phyloP scores from a whole-genome alignment of 1,284 basidiomycete species.

The Omphalotus olearius region DNA sequence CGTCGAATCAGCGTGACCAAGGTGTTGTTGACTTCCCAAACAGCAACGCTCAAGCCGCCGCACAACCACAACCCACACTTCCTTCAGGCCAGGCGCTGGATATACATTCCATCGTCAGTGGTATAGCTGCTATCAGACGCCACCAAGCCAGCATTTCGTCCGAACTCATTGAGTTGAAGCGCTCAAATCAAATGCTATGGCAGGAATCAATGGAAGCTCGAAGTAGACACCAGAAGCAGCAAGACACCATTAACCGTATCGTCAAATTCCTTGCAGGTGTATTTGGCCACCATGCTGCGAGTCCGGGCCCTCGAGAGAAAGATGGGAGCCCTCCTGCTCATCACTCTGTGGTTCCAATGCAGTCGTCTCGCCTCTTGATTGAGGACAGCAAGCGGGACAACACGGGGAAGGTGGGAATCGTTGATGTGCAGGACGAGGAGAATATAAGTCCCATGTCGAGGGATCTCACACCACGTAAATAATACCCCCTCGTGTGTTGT shows the following conservation, averaged over 20 bases:
- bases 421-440: slow-evolving; percentile 38
- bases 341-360: slow-evolving; percentile 40
- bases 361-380: slow-evolving; percentile 60
- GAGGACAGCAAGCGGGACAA: slow-evolving; percentile 41
- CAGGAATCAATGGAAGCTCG: slow-evolving; percentile 83
- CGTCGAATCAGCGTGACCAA: slow-evolving; percentile 11
- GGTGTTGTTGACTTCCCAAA: slow-evolving; percentile 10
- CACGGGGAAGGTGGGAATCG: slow-evolving; percentile 31
- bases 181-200: slow-evolving; percentile 89
- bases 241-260: slow-evolving; percentile 97
- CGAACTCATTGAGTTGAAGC: slow-evolving; percentile 86
- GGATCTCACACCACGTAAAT: slow-evolving; percentile 20
- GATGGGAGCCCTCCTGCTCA: slow-evolving; percentile 30
- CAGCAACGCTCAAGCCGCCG: slow-evolving; percentile 14
- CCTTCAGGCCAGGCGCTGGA: slow-evolving; percentile 59
- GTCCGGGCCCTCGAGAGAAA: slow-evolving; percentile 39
- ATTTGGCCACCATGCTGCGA: slow-evolving; percentile 65
- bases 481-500: slow-evolving; percentile 13
- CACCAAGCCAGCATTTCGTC: slow-evolving; percentile 89
- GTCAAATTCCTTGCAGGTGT: slow-evolving; percentile 92
- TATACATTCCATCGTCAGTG: slow-evolving; percentile 73
- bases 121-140: slow-evolving; percentile 85
- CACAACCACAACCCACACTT: slow-evolving; percentile 15
- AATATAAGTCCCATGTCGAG: slow-evolving; percentile 21
- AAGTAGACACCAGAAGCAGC: slow-evolving; percentile 83